Conservation (phyloP, 2,329 filamentous ascomycete species). For the Cladosporium phlei region DNA sequence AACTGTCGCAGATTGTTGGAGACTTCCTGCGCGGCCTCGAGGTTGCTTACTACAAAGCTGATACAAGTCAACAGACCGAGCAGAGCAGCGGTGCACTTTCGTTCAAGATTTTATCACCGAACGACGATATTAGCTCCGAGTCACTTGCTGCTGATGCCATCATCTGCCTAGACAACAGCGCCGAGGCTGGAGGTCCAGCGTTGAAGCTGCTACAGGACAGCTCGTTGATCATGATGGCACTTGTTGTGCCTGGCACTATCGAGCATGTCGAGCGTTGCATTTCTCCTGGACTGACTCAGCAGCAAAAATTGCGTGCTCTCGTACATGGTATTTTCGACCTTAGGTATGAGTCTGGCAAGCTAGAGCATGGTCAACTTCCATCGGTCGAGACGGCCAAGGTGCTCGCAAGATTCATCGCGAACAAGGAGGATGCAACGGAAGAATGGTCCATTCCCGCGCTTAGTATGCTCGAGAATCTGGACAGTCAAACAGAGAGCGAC, state of each 20-base stretch:
- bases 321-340: conserved; percentile 35
- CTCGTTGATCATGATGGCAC: conserved; percentile 4
- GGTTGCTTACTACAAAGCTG: conserved; percentile 13
- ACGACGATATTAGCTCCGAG: conserved; percentile 16
- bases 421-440: conserved; percentile 14
- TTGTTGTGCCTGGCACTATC: conserved; percentile 39
- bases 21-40: conserved; percentile 28
- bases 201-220: not conserved
- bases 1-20: conserved; percentile 30
- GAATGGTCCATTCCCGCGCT: conserved; percentile 27
- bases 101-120: conserved; percentile 35
- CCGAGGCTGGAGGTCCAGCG: conserved; percentile 3
- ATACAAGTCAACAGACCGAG: not conserved
- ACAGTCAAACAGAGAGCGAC: conserved; percentile 32
- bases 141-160: conserved; percentile 33
- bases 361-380: conserved; percentile 25
- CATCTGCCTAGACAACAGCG: conserved; percentile 37
- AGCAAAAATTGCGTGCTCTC: conserved; percentile 32
- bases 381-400: conserved; percentile 21
- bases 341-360: conserved; percentile 30
- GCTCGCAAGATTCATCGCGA: conserved; percentile 21
- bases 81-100: conserved; percentile 9
- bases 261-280: conserved; percentile 43
- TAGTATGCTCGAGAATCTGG: conserved; percentile 26
- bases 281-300: conserved; percentile 20